phyloP scores from a whole-genome alignment of 768 basidiomycete genomes.

The Leucocoprinus birnbaumii region DNA sequence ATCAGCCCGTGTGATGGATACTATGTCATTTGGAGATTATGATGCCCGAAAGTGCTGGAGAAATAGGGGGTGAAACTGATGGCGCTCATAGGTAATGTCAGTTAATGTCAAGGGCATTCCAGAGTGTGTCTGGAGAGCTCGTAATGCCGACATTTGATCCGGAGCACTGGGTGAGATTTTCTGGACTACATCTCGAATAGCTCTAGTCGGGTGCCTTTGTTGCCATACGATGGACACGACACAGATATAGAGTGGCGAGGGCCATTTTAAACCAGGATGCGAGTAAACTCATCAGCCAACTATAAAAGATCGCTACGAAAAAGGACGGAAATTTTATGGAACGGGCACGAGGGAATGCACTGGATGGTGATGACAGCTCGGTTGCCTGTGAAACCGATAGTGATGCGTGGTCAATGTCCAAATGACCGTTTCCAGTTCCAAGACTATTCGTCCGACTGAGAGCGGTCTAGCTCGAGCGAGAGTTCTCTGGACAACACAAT shows the following conservation, averaged over 20 bases:
- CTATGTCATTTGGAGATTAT: not conserved
- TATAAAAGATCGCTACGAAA: not conserved
- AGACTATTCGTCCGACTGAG: not conserved
- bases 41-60: too few species aligned
- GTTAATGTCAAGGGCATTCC: too few species aligned
- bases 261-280: too few species aligned
- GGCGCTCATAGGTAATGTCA: not conserved
- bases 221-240: too few species aligned
- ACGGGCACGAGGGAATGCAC: not conserved
- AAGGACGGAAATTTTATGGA: not conserved
- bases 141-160: too few species aligned
- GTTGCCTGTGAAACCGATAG: constrained; percentile 5
- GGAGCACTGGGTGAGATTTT: too few species aligned
- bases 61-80: not conserved
- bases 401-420: not conserved
- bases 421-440: too few species aligned
- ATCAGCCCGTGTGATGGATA: not conserved
- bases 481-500: not conserved
- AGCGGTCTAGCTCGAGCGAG: not conserved
- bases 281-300: too few species aligned
- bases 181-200: too few species aligned
- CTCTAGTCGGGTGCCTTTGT: too few species aligned
- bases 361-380: not conserved
- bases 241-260: too few species aligned
- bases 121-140: too few species aligned